A percentile compares a stretch with the other conserved stretches of the same genome.
Conservation (phyloP, 179 eudicot species). For the Camellia oleifera region DNA sequence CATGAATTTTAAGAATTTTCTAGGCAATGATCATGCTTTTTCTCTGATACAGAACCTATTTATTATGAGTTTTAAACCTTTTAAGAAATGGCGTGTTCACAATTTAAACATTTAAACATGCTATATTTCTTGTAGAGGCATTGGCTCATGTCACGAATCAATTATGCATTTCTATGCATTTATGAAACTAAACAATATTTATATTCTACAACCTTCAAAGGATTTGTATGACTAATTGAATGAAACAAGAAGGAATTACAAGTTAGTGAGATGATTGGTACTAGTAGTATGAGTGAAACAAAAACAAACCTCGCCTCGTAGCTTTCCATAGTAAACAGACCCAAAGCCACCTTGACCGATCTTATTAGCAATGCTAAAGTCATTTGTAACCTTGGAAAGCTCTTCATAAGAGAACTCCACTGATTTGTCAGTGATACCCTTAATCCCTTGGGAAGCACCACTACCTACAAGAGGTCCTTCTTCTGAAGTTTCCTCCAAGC, state of each 20-base stretch:
- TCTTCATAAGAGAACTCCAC: slow-evolving; percentile 56
- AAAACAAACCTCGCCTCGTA: slow-evolving; percentile 55
- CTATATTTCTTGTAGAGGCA: too few relatives aligned
- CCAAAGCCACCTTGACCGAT: slow-evolving; percentile 82
- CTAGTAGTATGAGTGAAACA: neutral
- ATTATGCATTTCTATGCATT: neutral
- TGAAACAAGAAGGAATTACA: neutral
- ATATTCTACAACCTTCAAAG: neutral
- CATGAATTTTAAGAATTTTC: too few relatives aligned
- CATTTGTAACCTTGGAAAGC: slow-evolving; percentile 57
- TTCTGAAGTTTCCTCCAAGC: slow-evolving; percentile 19
- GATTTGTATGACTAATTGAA: neutral
- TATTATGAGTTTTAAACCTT: too few relatives aligned
- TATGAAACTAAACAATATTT: neutral
- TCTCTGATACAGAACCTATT: too few relatives aligned
- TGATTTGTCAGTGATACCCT: slow-evolving; percentile 28
- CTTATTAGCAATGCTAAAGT: slow-evolving; percentile 56
- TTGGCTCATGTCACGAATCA: too few relatives aligned
- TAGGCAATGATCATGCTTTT: too few relatives aligned
- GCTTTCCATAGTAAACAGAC: slow-evolving; percentile 58
- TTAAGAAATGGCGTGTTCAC: too few relatives aligned
- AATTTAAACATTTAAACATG: too few relatives aligned
- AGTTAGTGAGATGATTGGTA: neutral
- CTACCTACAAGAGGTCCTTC: slow-evolving; percentile 12
- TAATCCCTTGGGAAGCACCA: slow-evolving; percentile 7